These are phyloP conservation scores for Aphanocladium album DNA, from an alignment of 2,329 filamentous ascomycete species.

Conservation along the genomic window DNA sequence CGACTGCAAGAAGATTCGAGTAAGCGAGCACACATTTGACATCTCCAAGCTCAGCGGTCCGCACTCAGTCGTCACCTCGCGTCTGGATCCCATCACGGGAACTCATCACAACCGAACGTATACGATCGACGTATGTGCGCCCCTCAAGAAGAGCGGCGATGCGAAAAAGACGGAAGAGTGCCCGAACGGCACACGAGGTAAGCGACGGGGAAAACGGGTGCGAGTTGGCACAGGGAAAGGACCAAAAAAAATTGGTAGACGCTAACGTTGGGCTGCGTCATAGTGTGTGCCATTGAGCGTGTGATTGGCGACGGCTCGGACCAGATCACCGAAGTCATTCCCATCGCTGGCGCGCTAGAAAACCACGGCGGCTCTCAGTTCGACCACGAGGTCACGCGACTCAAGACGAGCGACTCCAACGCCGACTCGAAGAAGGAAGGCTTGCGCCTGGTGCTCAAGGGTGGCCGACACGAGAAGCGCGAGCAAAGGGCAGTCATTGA, in stretches of 20 bases:
- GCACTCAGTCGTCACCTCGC: constrained; percentile 60
- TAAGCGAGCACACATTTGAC: constrained; percentile 58
- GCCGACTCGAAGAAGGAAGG: constrained; percentile 66
- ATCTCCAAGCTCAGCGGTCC: constrained; percentile 60
- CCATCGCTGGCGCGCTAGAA: constrained; percentile 69
- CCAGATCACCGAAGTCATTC: constrained; percentile 53
- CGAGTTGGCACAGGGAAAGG: not conserved
- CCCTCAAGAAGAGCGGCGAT: constrained; percentile 54
- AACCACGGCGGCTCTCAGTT: constrained; percentile 53
- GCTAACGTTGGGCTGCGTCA: not conserved
- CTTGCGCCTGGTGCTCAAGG: constrained; percentile 61
- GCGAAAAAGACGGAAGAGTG: constrained; percentile 53
- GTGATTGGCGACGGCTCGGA: constrained; percentile 46
- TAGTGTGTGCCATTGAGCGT: constrained; percentile 72
- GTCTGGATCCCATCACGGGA: constrained; percentile 46
- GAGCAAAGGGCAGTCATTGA: constrained; percentile 76
- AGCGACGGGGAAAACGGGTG: constrained; percentile 15
- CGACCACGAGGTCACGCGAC: constrained; percentile 59
- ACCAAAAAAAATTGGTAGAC: not conserved
- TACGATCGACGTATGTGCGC: constrained; percentile 70
- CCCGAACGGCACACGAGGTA: constrained; percentile 64
- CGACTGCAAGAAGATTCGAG: constrained; percentile 57
- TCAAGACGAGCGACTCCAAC: constrained; percentile 61
- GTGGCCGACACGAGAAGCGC: constrained; percentile 47
- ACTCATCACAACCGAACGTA: constrained; percentile 67